Evolutionary conservation across 768 basidiomycete species (phyloP).

Genomic region (Sutorius australiensis): DNA sequence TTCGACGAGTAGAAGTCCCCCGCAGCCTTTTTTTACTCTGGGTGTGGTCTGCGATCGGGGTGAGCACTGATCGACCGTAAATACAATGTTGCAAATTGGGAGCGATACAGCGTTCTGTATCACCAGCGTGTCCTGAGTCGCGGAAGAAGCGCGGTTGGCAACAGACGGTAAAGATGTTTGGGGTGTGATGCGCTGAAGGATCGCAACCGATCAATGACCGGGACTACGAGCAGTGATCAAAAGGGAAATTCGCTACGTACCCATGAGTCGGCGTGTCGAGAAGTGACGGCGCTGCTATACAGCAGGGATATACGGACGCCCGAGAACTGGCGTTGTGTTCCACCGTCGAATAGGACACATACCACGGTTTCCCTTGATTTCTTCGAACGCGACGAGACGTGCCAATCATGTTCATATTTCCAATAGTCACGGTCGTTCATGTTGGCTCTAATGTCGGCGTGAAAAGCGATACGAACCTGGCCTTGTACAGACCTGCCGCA

Average conservation of each 20-base stretch:
- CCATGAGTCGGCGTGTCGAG: not conserved
- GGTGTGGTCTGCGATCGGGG: not conserved
- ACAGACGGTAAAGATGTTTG: not conserved
- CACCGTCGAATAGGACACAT: constrained; percentile 1
- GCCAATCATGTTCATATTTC: constrained; percentile 4
- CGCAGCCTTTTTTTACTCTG: not conserved
- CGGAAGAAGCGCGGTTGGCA: not conserved
- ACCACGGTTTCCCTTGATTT: not conserved
- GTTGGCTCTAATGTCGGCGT: not conserved
- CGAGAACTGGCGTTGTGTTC: constrained; percentile 5
- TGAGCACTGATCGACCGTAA: not conserved
- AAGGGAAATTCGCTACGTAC: not conserved
- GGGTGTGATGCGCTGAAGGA: not conserved
- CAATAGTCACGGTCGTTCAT: not conserved
- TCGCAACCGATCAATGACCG: not conserved
- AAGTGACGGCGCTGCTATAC: not conserved
- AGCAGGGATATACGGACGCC: constrained; percentile 3
- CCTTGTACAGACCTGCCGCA: not conserved
- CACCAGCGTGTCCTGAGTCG: not conserved
- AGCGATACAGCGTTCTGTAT: not conserved
- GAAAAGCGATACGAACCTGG: not conserved
- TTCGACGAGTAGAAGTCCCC: constrained; percentile 1
- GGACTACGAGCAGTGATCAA: not conserved
- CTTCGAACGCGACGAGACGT: not conserved
- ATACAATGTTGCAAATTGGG: not conserved